phyloP scores from a whole-genome alignment of 1,284 basidiomycete genomes.

The Tremellales sp. region DNA sequence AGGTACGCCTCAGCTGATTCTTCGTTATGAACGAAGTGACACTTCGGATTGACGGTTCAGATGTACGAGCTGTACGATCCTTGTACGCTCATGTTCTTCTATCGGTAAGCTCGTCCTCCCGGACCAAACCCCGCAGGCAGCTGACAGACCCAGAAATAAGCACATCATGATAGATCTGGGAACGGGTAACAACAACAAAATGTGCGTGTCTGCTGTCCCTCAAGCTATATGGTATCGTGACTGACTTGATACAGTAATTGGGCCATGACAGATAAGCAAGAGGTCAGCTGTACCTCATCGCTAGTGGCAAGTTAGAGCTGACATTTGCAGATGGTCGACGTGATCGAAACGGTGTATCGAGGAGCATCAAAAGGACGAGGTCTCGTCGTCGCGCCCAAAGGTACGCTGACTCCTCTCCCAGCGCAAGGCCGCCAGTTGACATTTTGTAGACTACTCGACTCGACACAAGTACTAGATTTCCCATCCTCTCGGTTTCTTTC shows the following conservation, averaged over 20 bases:
- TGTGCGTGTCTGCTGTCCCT: constrained; percentile 60
- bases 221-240: not conserved
- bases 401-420: constrained; percentile 55
- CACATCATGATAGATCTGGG: constrained; percentile 99
- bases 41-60: constrained; percentile 3
- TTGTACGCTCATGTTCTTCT: constrained; percentile 97
- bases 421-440: constrained; percentile 3
- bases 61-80: constrained; percentile 73
- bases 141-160: constrained; percentile 71
- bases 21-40: constrained; percentile 1
- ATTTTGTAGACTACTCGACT: constrained; percentile 47
- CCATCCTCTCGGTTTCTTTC: not conserved
- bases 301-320: not conserved
- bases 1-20: constrained; percentile 57
- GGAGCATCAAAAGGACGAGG: constrained; percentile 96
- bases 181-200: constrained; percentile 99
- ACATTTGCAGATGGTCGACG: constrained; percentile 78
- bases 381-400: constrained; percentile 95
- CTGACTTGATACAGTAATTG: constrained; percentile 69
- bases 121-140: not conserved
- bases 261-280: constrained; percentile 96
- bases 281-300: constrained; percentile 54
- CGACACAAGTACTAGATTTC: constrained; percentile 45
- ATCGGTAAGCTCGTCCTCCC: constrained; percentile 59
- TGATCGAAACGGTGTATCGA: constrained; percentile 96